These are phyloP conservation scores for Orbilia oligospora DNA, from an alignment of 2,329 filamentous ascomycete genomes.

Conservation along the genomic window DNA sequence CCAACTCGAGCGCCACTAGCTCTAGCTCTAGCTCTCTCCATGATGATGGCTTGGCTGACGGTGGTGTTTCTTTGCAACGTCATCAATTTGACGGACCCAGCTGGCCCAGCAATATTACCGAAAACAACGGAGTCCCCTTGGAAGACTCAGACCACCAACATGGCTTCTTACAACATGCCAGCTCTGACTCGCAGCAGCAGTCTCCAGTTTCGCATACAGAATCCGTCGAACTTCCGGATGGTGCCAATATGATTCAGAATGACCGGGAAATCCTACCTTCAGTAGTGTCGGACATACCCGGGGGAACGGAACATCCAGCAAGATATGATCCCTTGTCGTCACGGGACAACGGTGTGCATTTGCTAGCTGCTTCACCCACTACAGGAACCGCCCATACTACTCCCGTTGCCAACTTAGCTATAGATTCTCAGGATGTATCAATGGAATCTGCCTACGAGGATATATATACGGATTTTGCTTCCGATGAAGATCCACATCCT, in stretches of 20 bases:
- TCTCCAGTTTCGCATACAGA: background rate
- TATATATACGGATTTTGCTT: conserved; percentile 35
- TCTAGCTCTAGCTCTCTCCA: conserved; percentile 19
- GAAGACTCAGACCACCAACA: background rate
- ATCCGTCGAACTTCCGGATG: background rate
- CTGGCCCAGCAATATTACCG: conserved; percentile 9
- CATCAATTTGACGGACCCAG: background rate
- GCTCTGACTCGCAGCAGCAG: background rate
- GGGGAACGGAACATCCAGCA: conserved; percentile 1
- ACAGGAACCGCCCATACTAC: background rate
- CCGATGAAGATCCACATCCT: conserved; percentile 34
- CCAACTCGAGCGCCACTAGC: conserved; percentile 11
- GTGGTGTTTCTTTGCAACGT: conserved; percentile 40
- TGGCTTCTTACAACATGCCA: background rate
- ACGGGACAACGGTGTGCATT: background rate
- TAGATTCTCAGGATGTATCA: conserved; percentile 22
- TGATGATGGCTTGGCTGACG: conserved; percentile 22
- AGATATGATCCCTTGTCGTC: conserved; percentile 22
- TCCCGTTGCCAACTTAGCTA: background rate
- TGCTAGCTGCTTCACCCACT: background rate
- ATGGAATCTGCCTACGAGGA: conserved; percentile 47
- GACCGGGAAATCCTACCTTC: conserved; percentile 8
- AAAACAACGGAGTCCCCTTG: conserved; percentile 23
- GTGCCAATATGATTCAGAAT: conserved; percentile 18
- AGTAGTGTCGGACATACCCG: background rate